Evolutionary conservation across 1,284 basidiomycete genomes (phyloP), one percentile per base, ranked within the genome.

Genomic region (Tilletia indica): DNA sequence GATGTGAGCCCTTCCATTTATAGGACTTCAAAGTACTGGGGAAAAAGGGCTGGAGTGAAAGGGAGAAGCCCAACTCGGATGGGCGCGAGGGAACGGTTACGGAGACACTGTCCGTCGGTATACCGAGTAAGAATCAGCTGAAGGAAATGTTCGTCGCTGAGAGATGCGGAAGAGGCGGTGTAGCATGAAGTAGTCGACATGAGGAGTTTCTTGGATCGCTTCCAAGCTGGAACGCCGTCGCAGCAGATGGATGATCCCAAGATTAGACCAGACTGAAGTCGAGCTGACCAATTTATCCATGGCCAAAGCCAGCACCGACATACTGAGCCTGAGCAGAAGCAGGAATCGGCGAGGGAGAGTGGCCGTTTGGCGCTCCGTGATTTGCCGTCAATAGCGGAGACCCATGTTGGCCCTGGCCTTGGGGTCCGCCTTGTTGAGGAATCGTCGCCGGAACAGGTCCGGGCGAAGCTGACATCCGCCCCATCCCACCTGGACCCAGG

Each of bases 401-500:
- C 9, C 61, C 36, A 38, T 64, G 61, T 16, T 64, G 61, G n/a
- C 61, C 66, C 16, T 64, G 61, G n/a, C 61, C 66, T 36, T 68
- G 66, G 25, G 21, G 25, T 1, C 34, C 34, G 36, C 34, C 61
- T 34, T 64, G 61, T 5, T 64, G 61, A 19, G 61, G 61, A 3
- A 64, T 34, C 61, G 61, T 39, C 16, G 67, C 67, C 34, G 54
- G 16, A 2, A 68, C 39, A 21, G 67, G 49, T 8, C 47, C 48
- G 42, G 67, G 67, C 21, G 67, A 68, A 19, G 67, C 67, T 6
- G 67, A 68, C 48, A 36, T 54, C 36, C 49, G 54, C 8, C 54
- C 49, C 19, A 58, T 68, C 11, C 34, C 34, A 19, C 48, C 54
- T 16, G 31, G 36, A 48, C 49, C 67, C 14, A 54, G 12, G 11